These are phyloP conservation scores for Lepidium sativum DNA, from an alignment of 345 rosid species.

Conservation along the genomic window DNA sequence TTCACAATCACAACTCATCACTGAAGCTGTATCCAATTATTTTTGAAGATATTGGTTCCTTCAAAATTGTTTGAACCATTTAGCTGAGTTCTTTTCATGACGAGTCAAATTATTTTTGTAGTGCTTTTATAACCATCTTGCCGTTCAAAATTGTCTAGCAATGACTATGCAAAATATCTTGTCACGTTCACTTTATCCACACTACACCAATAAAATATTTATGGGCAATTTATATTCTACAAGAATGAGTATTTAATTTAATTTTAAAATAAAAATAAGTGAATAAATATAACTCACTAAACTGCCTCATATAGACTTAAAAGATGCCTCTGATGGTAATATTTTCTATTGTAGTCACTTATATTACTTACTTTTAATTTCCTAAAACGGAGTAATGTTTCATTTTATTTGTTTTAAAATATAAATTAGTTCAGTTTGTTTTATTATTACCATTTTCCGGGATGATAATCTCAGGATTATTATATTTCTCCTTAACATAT, in stretches of 20 bases:
- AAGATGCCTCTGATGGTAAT: conserved; percentile 9
- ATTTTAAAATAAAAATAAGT: too few relatives aligned
- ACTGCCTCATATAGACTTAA: neutral
- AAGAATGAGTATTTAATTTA: too few relatives aligned
- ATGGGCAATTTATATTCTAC: too few relatives aligned
- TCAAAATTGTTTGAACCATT: conserved; percentile 35
- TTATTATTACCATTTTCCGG: neutral
- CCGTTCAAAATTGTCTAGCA: conserved; percentile 49
- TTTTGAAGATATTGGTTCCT: neutral
- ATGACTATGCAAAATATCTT: conserved; percentile 46
- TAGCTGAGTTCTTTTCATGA: conserved; percentile 34
- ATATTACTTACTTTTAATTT: too few relatives aligned
- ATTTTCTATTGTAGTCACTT: conserved; percentile 9
- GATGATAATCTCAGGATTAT: conserved; percentile 5
- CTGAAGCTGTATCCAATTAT: neutral
- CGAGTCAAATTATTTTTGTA: conserved; percentile 32
- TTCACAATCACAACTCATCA: conserved; percentile 7
- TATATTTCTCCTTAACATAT: conserved; percentile 4
- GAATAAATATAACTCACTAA: too few relatives aligned
- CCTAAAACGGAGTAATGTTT: too few relatives aligned
- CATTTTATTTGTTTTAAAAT: too few relatives aligned
- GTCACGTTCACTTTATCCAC: conserved; percentile 33
- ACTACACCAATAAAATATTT: conserved; percentile 19
- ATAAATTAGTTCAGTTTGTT: too few relatives aligned
- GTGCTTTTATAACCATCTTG: conserved; percentile 20